Percentiles rank a stretch among this genome's conserved stretches.
Evolutionary conservation across 2,329 filamentous ascomycete species (phyloP).

Genomic region (Penicillium sp.): DNA sequence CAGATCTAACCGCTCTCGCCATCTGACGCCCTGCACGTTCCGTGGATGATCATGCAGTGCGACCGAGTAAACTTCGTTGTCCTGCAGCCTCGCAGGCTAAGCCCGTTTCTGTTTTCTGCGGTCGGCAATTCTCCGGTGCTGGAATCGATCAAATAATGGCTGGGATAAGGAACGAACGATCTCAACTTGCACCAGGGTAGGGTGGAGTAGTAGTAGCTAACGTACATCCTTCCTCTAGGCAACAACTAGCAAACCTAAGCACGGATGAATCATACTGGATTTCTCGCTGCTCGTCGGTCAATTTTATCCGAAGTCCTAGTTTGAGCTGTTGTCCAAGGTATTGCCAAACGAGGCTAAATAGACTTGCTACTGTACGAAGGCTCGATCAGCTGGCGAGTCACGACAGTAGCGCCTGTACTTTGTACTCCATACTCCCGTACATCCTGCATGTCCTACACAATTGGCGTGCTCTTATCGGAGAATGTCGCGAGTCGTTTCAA

Average conservation of each 20-base stretch:
- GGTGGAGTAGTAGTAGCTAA: not conserved
- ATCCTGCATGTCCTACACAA: not conserved
- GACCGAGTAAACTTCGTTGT: conserved; percentile 22
- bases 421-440: not conserved
- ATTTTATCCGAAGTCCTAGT: not conserved
- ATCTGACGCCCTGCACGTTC: conserved; percentile 25
- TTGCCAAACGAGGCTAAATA: not conserved
- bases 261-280: not conserved
- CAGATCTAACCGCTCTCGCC: conserved; percentile 25
- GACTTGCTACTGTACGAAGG: not conserved
- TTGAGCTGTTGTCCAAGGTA: not conserved
- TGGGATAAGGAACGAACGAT: not conserved
- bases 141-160: conserved; percentile 14
- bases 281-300: not conserved
- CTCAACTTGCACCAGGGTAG: not conserved
- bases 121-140: conserved; percentile 27
- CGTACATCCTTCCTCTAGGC: not conserved
- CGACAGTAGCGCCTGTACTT: not conserved
- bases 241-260: not conserved
- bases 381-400: not conserved
- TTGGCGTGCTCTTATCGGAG: conserved; percentile 17
- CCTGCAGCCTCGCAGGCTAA: conserved; percentile 18
- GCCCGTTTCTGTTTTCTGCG: conserved; percentile 5
- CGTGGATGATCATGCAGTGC: conserved; percentile 24
- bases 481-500: conserved; percentile 19